Base-by-base conservation (phyloP, 371 early-diverging fungal genomes). In the Zancudomyces culisetae region DNA sequence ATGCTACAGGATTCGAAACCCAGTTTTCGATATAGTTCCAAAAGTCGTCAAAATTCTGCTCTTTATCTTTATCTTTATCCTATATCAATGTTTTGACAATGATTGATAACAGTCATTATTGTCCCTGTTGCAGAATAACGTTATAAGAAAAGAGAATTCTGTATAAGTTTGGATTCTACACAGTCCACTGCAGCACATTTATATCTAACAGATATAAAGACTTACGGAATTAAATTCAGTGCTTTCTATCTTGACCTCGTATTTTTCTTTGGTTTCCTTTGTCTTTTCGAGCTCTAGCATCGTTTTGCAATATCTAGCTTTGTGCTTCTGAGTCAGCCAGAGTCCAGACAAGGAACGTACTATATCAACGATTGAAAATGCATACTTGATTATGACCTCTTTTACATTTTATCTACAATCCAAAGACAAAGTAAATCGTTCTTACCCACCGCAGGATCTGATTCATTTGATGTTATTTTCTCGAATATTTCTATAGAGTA, bases 1-100 rank as follows among this genome's bases (percentile, higher is more conserved):
- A 66, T 21, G 67, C 67, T 0, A 61, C 30, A 8, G 67, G 68
- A 35, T 66, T 55, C 0, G 67, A 60, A 26, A 66, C 56, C 67
- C 67, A 66, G 53, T 60, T 55, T 30, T 66, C 62, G 57, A 66
- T 61, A 51, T 66, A 66, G 42, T 56, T 55, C 67, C 67, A 66
- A 47, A 66, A 66, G 24, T 68, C 57, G 24, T 66, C 67, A 55
- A 66, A 66, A 41, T 61, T 66, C 29, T 27, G 50, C 6, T 68
- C 66, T 24, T 24, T 30, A 8, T 51, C 35, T 22, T 39, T 6
- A 20, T 46, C 26, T 12, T 51, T 20, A 35, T n/a, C 8, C 23
- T 3, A 13, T 49, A 4, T 43, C 20, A 10, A 4, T 8, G 39
- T 42, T 27, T 42, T 6, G 23, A 43, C 23, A 42, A 6, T 41